Evolutionary conservation across 2,329 filamentous ascomycete genomes (phyloP), one percentile per base, ranked within the genome.

Genomic region (Fusarium sublunatum): DNA sequence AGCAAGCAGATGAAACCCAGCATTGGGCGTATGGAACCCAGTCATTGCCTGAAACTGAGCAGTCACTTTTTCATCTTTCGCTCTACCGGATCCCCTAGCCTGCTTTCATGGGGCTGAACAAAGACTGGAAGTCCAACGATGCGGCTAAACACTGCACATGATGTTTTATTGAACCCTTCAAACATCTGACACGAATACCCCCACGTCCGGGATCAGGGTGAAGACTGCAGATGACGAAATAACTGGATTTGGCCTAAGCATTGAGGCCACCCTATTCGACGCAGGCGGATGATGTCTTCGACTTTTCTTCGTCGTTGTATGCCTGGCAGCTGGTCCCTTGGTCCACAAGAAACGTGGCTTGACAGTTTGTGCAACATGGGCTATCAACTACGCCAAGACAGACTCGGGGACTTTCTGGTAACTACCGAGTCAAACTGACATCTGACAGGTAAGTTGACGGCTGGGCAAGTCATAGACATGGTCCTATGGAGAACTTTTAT

Each of bases 361-460:
- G 29, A 25, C 34, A 22, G 31, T 15, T 45, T 32, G 52, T 65
- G 45, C 26, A 50, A 62, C 36, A 24, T 34, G 51, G 65, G 40
- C 48, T 62, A 41, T 65, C 61, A 65, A 35, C 24, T 53, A 22
- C 29, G 52, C 61, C 52, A 65, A 65, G 57, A 43, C 40, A 19
- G 36, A 26, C 35, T 65, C 53, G 57, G 61, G 47, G 61, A 60
- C 29, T 61, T 64, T 60, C 25, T 38, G 29, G 7, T 36, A 22
- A 31, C 48, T 38, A 7, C 32, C 35, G 29, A 42, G 36, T 36
- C 24, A 26, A 19, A 25, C 38, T 54, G 38, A 54, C 28, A 54
- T 39, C 26, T 54, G 51, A 42, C 51, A 54, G 29, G 51, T 35
- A 42, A 12, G 3, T 31, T 48, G 34, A 13, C n/a, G 31, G 31